Evolutionary conservation across 2,329 filamentous ascomycete species (phyloP).

Genomic region (Penicillium sp.): DNA sequence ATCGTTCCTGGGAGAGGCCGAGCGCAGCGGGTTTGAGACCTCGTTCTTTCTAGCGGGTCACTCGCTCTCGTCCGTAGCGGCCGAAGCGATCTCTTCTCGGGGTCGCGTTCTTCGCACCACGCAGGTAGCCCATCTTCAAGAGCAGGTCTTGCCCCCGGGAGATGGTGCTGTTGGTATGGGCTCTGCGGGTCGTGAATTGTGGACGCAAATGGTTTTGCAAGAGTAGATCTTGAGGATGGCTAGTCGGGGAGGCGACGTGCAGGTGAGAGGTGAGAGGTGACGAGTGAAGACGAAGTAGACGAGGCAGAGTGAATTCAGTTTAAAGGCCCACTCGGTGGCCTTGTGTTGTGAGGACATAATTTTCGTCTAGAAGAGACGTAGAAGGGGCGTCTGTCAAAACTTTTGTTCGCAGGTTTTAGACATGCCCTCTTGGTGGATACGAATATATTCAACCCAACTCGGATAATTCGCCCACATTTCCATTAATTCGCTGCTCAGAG

Average conservation of each 20-base stretch:
- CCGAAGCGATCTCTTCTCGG: conserved; percentile 35
- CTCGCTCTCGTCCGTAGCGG: conserved; percentile 40
- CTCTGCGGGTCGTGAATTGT: conserved; percentile 1
- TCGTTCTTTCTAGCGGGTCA: conserved; percentile 21
- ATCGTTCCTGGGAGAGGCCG: conserved; percentile 27
- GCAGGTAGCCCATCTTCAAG: conserved; percentile 19
- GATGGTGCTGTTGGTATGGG: neutral
- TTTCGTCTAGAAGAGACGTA: too few relatives aligned
- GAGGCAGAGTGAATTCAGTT: too few relatives aligned
- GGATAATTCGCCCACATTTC: too few relatives aligned
- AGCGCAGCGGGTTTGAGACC: conserved; percentile 33
- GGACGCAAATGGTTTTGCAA: conserved; percentile 13
- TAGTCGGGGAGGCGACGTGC: neutral
- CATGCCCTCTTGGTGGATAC: too few relatives aligned
- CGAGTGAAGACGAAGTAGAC: neutral
- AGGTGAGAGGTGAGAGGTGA: neutral
- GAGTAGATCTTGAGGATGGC: conserved; percentile 3
- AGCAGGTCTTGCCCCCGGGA: conserved; percentile 20
- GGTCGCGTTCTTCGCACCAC: conserved; percentile 30
- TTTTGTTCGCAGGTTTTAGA: too few relatives aligned
- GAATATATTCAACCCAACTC: too few relatives aligned
- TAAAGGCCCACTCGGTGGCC: too few relatives aligned
- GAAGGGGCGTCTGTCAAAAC: too few relatives aligned
- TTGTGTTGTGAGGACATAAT: too few relatives aligned
- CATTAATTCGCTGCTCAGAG: too few relatives aligned